phyloP scores from a whole-genome alignment of 768 basidiomycete genomes.

The Cytidiella melzeri region DNA sequence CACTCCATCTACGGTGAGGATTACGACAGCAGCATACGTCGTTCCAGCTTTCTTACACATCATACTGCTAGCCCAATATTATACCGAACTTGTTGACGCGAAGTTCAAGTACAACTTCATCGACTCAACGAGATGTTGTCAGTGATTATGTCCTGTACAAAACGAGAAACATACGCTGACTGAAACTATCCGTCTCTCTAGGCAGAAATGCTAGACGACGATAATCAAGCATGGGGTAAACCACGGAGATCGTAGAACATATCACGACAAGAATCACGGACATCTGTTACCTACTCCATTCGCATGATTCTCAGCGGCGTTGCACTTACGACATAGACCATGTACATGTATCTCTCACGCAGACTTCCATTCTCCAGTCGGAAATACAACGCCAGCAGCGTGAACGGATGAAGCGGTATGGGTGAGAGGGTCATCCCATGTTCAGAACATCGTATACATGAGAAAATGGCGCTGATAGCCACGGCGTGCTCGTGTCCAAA shows the following conservation, averaged over 20 bases:
- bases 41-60: neutral
- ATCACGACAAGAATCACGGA: too few species aligned
- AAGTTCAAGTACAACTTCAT: neutral
- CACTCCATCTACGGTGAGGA: neutral
- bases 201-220: constrained; percentile 28
- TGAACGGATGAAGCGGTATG: too few species aligned
- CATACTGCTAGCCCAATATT: neutral
- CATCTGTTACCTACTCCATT: neutral
- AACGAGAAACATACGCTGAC: neutral
- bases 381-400: neutral
- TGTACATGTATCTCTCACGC: neutral
- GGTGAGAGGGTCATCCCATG: too few species aligned
- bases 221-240: constrained; percentile 27
- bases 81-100: neutral
- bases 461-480: too few species aligned
- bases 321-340: neutral
- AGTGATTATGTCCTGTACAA: neutral
- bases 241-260: constrained; percentile 12
- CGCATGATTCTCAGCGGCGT: neutral
- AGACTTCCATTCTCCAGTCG: neutral
- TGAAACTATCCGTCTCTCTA: neutral
- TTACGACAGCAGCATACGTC: neutral
- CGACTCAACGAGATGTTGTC: too few species aligned
- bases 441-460: too few species aligned
- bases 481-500: too few species aligned